Base-by-base conservation (phyloP, 768 basidiomycete species). In the Tricholomella constricta region DNA sequence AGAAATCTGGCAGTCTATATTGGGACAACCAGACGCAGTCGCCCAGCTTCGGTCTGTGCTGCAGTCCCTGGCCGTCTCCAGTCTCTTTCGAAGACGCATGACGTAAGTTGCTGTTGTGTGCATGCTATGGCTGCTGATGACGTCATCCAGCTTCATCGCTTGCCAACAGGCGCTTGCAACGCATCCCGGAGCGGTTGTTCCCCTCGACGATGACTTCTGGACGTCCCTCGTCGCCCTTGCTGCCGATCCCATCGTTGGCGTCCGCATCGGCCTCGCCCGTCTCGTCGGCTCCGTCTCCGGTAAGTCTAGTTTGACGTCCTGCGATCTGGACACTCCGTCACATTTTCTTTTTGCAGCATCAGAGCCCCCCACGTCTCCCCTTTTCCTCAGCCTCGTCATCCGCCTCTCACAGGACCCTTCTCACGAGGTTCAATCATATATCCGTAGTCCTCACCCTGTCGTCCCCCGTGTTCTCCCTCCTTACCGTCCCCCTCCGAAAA, bases 221-320 rank as follows among this genome's bases (percentile, higher is more conserved):
- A 66, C 74, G 51, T 70, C 75, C n/a, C 68, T 95, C 17, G 68
- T 74, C 23, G 61, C 65, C 38, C 75, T 95, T 36, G 80, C 82
- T 4, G 64, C 73, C 27, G 95, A 98, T 63, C 62, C 65, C 31
- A 84, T 96, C 11, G 77, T 89, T 45, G 94, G 92, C 55, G 93
- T 97, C 29, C 81, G 93, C 41, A 92, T 97, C 51, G 88, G 85
- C 6, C 78, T 93, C 2, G 87, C 94, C n/a, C 81, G 93, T 44
- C 78, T 92, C 41, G 69, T 85, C 36, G 82, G 82, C 44, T 61
- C 69, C 43, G 65, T 85, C 25, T 76, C 72, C 58, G 78, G 88
- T 89, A 69, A 65, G 83, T 73, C 38, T 10, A 19, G 5, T 25
- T 31, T 19, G 23, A 4, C 23, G 25, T 52, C 43, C 38, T 14